Base-by-base conservation (phyloP, 805 yeast species). In the Candida incommunis region DNA sequence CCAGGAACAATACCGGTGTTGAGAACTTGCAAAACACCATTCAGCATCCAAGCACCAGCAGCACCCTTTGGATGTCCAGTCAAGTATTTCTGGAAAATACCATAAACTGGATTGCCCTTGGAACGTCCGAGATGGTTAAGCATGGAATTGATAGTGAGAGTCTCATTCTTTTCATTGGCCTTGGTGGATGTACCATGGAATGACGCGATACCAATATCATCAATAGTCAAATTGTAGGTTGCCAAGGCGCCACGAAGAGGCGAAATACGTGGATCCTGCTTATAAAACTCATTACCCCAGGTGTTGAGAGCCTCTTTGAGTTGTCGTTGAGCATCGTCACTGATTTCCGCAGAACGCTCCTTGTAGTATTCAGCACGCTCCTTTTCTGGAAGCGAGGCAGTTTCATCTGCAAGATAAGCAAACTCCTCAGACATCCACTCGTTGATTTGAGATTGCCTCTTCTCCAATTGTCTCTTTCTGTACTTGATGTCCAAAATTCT, bases 61-160 rank as follows among this genome's bases (percentile, higher is more conserved):
- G 98, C 98, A 77, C 99, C 99, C 83, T 92, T 92, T 59, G 98
- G 98, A 74, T 92, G 99, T 70, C 99, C 99, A 58, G 99, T 92
- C 62, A 92, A 77, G 78, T 76, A 92, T 70, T 92, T 92, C 71
- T 92, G 99, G 95, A 94, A 90, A 46, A 92, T 94, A 76, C 97
- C 96, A 56, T 82, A 74, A 43, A 94, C 88, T 51, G 98, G 95
- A 71, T 92, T 94, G 70, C 99, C 99, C 70, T 84, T 87, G 46
- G 95, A 70, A 71, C 99, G 82, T 56, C 97, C 98, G 62, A 92
- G 73, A 63, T 92, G 98, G 60, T 74, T 69, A 80, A 94, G 82
- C 96, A 94, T 92, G 57, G 74, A 69, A 65, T 92, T 81, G 64
- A 94, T 73, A 35, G 97, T 84, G 48, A 82, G 81, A 49, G 95